These are phyloP conservation scores for Cochlearia excelsa DNA, from an alignment of 345 rosid genomes.

Conservation along the genomic window DNA sequence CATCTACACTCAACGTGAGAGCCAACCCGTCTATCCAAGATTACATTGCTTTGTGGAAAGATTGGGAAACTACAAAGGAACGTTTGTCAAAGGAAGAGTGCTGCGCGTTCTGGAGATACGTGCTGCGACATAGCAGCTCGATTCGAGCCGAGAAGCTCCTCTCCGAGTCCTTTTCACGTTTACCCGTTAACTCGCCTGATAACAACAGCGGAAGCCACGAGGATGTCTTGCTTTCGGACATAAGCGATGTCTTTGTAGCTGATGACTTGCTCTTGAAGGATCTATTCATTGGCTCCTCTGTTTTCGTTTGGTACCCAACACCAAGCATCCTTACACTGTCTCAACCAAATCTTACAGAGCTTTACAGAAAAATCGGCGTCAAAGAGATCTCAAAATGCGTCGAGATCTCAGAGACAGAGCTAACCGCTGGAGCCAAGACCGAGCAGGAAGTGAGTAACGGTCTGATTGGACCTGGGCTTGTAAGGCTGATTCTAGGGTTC, in stretches of 20 bases:
- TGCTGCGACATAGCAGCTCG: conserved; percentile 24
- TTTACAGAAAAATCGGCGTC: conserved; percentile 56
- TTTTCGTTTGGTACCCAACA: conserved; percentile 76
- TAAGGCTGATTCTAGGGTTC: conserved; percentile 59
- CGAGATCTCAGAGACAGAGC: conserved; percentile 36
- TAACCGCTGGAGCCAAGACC: conserved; percentile 14
- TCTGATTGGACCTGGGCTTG: conserved; percentile 41
- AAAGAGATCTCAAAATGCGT: conserved; percentile 54
- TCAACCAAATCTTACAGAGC: conserved; percentile 41
- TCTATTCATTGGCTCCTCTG: conserved; percentile 38
- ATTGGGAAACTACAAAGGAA: conserved; percentile 47
- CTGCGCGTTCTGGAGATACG: conserved; percentile 63
- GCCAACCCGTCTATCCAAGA: conserved; percentile 48
- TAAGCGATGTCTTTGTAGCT: conserved; percentile 54
- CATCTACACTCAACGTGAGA: conserved; percentile 41
- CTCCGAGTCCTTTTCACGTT: conserved; percentile 40
- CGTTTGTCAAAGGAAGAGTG: conserved; percentile 46
- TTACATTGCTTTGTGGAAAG: conserved; percentile 61
- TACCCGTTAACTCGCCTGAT: conserved; percentile 45
- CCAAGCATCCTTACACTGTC: conserved; percentile 44
- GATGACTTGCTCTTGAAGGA: conserved; percentile 68
- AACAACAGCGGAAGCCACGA: conserved; percentile 13
- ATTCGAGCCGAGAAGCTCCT: conserved; percentile 29
- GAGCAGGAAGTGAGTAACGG: conserved; percentile 21
- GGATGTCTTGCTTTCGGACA: conserved; percentile 40